Percentiles rank a stretch among this genome's conserved stretches.
Conservation (phyloP, 768 basidiomycete genomes). For the Collybiopsis confluens region DNA sequence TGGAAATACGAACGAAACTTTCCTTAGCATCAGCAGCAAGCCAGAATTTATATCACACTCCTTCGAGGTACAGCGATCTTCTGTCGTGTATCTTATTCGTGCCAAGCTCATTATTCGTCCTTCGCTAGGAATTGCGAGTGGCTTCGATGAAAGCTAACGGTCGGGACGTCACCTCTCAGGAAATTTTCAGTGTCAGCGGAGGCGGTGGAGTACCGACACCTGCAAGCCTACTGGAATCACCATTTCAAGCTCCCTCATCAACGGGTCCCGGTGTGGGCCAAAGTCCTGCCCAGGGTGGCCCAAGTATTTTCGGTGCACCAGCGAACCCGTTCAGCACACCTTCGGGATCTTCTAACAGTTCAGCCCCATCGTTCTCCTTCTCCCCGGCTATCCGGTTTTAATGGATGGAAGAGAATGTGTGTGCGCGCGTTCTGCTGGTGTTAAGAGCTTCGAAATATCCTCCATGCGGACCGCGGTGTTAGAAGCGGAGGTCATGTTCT, state of each 20-base stretch:
- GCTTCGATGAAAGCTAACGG: conserved; percentile 7
- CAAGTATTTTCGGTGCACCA: not conserved
- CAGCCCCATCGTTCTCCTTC: not conserved
- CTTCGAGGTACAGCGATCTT: conserved; percentile 5
- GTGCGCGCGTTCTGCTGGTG: too few species aligned
- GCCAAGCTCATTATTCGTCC: too few species aligned
- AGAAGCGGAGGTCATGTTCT: too few species aligned
- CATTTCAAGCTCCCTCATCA: not conserved
- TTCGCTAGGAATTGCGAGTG: conserved; percentile 6
- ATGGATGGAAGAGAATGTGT: not conserved
- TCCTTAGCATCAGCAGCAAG: conserved; percentile 2
- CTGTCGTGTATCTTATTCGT: not conserved
- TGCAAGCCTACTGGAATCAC: not conserved
- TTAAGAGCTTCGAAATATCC: too few species aligned
- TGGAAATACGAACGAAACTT: conserved; percentile 5
- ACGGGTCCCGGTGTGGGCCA: too few species aligned
- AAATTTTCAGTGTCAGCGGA: not conserved
- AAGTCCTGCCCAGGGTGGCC: too few species aligned
- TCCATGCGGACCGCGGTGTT: too few species aligned
- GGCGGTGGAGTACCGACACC: not conserved
- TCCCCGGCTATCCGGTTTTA: not conserved
- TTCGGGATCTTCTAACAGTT: not conserved
- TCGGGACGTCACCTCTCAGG: conserved; percentile 1
- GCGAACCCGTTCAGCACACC: not conserved
- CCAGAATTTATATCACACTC: conserved; percentile 22